Base-by-base conservation (phyloP, 129 eudicot genomes). In the Apium graveolens region DNA sequence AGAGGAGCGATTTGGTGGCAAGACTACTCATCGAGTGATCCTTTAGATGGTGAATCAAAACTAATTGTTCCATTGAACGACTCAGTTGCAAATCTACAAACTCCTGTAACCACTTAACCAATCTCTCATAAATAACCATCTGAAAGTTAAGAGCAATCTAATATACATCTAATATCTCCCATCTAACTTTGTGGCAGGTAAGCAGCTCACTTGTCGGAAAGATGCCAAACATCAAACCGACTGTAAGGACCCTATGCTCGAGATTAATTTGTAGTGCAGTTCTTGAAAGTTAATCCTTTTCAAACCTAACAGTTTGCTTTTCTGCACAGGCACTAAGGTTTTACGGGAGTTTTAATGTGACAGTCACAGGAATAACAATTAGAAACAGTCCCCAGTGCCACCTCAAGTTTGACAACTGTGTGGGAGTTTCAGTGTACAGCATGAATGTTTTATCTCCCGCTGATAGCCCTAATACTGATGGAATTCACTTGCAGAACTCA, bases 381-480 rank as follows among this genome's bases (percentile, higher is more conserved):
- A 93, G 88, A 75, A 94, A 94, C 83, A 94, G 98, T 76, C 93
- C 89, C 42, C 97, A 94, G 60, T 94, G 93, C 79, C 98, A 94
- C 78, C 89, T 94, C 34, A 94, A 94, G 83, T 94, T 94, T 74
- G 98, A 94, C 73, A 90, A 87, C 31, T 94, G 98, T 76, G 63
- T 82, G 26, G 98, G 98, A 77, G 97, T 88, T 11, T 81, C 91
- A 3, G 98, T 91, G 24, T 80, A 85, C 84, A 82, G 83, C 76
- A 79, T 91, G 60, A 85, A 57, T 9, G 88, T 83, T 75, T 82
- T 88, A 11, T 94, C 98, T 17, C 98, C 98, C 10, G 97, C 89
- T 49, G 90, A 94, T 75, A 94, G 98, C 82, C 98, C 96, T 5
- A 94, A 94, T 73, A 94, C 98, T 14, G 98, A 94, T 39, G 98